Conservation (phyloP, 805 yeast species). For the Sungouiella thailandica region DNA sequence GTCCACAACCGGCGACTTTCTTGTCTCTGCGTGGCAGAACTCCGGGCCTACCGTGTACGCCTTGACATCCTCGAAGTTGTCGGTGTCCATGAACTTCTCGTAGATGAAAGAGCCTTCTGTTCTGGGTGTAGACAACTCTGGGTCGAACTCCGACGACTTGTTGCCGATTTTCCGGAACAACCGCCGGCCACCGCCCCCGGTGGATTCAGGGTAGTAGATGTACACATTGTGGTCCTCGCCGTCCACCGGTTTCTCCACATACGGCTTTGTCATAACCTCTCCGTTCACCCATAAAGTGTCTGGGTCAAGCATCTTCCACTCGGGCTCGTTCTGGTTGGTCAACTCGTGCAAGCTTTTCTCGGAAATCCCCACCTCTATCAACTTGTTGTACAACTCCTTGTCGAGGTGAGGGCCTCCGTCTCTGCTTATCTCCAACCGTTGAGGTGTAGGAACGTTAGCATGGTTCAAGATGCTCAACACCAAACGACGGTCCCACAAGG, state of each 20-base stretch:
- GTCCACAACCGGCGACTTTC: slow-evolving; percentile 99
- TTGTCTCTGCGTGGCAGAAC: slow-evolving; percentile 95
- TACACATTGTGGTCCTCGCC: slow-evolving; percentile 98
- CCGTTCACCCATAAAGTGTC: slow-evolving; percentile 80
- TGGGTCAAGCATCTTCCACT: slow-evolving; percentile 78
- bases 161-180: slow-evolving; percentile 94
- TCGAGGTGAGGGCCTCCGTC: slow-evolving; percentile 95
- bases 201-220: slow-evolving; percentile 79
- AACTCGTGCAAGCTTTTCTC: slow-evolving; percentile 48
- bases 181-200: slow-evolving; percentile 97
- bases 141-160: slow-evolving; percentile 94
- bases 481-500: slow-evolving; percentile 94
- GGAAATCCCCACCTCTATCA: slow-evolving; percentile 41
- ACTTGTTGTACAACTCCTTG: slow-evolving; percentile 39
- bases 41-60: slow-evolving; percentile 93
- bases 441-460: slow-evolving; percentile 85
- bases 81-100: slow-evolving; percentile 96
- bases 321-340: slow-evolving; percentile 69
- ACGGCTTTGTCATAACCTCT: slow-evolving; percentile 72
- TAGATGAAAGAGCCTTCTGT: slow-evolving; percentile 88
- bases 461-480: slow-evolving; percentile 76
- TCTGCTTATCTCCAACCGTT: slow-evolving; percentile 80
- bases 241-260: slow-evolving; percentile 97
- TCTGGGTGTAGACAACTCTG: slow-evolving; percentile 66
- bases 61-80: slow-evolving; percentile 96